phyloP scores from a whole-genome alignment of 495 filamentous ascomycete genomes.

The Aspergillus taichungensis region DNA sequence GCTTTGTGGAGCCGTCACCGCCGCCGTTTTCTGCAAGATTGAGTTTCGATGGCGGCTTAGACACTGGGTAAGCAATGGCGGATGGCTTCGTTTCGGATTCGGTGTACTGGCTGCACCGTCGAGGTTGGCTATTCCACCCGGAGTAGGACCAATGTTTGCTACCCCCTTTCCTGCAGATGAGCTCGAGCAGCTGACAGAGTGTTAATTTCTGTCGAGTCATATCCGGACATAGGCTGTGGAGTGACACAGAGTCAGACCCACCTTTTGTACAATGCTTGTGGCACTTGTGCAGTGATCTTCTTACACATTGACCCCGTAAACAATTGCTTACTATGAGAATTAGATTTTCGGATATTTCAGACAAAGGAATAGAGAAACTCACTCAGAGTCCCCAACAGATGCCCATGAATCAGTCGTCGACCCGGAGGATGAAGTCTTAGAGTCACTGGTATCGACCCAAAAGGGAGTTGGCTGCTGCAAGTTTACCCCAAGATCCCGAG shows the following conservation, averaged over 20 bases:
- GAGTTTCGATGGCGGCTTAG: constrained; percentile 11
- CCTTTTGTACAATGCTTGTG: too few relatives aligned
- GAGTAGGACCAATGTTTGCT: background rate
- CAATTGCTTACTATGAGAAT: background rate
- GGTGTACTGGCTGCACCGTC: background rate
- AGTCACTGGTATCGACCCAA: constrained; percentile 3
- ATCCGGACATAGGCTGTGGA: too few relatives aligned
- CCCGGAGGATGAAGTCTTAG: constrained; percentile 3
- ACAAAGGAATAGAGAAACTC: constrained; percentile 2
- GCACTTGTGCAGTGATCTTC: too few relatives aligned
- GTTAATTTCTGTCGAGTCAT: too few relatives aligned
- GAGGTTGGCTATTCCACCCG: background rate
- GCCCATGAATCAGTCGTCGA: constrained; percentile 18
- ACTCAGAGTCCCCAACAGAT: constrained; percentile 10
- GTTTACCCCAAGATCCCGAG: background rate
- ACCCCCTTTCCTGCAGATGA: too few relatives aligned
- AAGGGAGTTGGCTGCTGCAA: background rate
- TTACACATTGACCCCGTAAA: background rate
- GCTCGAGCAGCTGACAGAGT: too few relatives aligned
- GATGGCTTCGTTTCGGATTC: background rate
- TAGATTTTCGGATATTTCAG: too few relatives aligned
- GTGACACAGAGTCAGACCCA: too few relatives aligned
- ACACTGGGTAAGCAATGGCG: constrained; percentile 10
- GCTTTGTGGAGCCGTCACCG: constrained; percentile 16
- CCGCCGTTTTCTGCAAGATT: constrained; percentile 14